Evolutionary conservation across 495 filamentous ascomycete genomes (phyloP).

Genomic region (Glutinoglossum americanum): DNA sequence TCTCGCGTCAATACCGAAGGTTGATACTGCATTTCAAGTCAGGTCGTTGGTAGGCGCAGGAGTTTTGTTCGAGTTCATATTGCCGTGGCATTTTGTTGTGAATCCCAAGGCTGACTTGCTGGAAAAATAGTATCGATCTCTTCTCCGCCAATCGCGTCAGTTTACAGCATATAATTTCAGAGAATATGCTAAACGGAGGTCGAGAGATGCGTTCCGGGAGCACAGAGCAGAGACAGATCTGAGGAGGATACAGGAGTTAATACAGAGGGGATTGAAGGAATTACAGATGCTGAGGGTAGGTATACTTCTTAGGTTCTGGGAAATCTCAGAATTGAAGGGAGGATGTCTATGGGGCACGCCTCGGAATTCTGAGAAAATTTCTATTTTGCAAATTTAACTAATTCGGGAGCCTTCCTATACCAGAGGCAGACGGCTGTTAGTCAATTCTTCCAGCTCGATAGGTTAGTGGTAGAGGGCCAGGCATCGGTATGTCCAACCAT

Average conservation of each 20-base stretch:
- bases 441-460: constrained; percentile 83
- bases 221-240: constrained; percentile 44
- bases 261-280: constrained; percentile 74
- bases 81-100: background rate
- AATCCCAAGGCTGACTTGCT: background rate
- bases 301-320: constrained; percentile 5
- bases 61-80: background rate
- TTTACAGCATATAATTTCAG: constrained; percentile 94
- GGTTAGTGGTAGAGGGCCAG: constrained; percentile 82
- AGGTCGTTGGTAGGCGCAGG: constrained; percentile 40
- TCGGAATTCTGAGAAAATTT: background rate
- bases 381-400: no score
- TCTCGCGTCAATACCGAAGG: constrained; percentile 26
- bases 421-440: constrained; percentile 89
- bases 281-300: constrained; percentile 82
- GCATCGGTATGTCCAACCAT: constrained; percentile 25
- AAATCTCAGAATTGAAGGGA: background rate
- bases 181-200: constrained; percentile 81
- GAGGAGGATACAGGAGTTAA: constrained; percentile 60
- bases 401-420: background rate
- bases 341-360: background rate
- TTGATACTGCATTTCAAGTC: constrained; percentile 46
- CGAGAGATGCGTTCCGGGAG: constrained; percentile 72
- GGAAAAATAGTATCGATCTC: constrained; percentile 59
- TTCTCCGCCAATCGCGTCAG: constrained; percentile 66